These are phyloP conservation scores for Ganoderma boninense DNA, from an alignment of 1,284 basidiomycete species.

Conservation along the genomic window DNA sequence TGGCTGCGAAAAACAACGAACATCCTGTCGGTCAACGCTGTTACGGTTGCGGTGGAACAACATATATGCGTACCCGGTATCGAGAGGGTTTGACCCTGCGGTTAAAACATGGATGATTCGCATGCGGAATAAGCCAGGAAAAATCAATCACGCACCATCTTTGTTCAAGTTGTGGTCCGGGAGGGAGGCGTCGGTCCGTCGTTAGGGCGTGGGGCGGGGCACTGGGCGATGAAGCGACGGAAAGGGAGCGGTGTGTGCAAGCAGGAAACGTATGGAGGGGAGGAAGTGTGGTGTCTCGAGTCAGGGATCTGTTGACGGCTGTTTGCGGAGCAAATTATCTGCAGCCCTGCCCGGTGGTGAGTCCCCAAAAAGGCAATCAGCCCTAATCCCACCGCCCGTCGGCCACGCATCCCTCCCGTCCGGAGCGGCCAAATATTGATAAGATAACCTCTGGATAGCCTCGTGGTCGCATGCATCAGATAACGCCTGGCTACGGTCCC, in stretches of 20 bases:
- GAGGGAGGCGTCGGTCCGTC: slow-evolving; percentile 12
- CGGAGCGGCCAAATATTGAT: slow-evolving; percentile 18
- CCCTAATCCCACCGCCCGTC: slow-evolving; percentile 11
- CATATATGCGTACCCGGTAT: slow-evolving; percentile 61
- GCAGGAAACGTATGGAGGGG: slow-evolving; percentile 3
- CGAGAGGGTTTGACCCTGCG: slow-evolving; percentile 79
- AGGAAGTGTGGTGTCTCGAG: slow-evolving; percentile 38
- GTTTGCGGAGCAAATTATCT: slow-evolving; percentile 40
- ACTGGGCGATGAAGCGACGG: slow-evolving; percentile 10
- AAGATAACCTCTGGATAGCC: slow-evolving; percentile 3
- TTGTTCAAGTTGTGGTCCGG: slow-evolving; percentile 17
- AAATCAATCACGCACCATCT: slow-evolving; percentile 34
- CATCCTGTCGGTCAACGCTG: slow-evolving; percentile 18
- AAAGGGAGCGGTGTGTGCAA: slow-evolving; percentile 6
- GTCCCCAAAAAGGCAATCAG: slow-evolving; percentile 33
- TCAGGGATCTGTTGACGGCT: slow-evolving; percentile 38
- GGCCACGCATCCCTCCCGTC: slow-evolving; percentile 1
- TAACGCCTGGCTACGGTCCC: neutral
- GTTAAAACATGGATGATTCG: slow-evolving; percentile 2
- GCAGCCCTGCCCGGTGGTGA: slow-evolving; percentile 34
- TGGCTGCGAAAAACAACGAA: slow-evolving; percentile 57
- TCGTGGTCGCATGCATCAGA: neutral
- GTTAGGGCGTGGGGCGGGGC: neutral
- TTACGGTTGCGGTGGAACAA: neutral
- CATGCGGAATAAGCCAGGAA: slow-evolving; percentile 7